Evolutionary conservation across 139 green algal genomes (phyloP).

Genomic region (Chlorella sp.): DNA sequence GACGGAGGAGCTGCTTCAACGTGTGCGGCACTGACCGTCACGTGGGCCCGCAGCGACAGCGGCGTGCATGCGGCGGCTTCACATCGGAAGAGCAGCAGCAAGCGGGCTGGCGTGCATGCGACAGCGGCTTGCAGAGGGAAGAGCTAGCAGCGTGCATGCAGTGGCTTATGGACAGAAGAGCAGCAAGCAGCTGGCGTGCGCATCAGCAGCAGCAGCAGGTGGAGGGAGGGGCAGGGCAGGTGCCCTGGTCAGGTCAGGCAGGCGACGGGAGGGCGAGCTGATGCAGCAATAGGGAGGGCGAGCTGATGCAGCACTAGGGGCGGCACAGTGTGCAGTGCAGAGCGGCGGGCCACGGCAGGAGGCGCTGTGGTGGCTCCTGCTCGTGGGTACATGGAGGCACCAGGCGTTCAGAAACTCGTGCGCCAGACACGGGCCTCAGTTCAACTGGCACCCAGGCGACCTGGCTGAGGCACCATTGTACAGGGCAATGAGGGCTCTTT

Average conservation of each 20-base stretch:
- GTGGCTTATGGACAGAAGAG: background rate
- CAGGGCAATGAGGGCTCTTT: too few species aligned
- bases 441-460: too few species aligned
- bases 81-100: background rate
- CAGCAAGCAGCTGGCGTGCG: too few species aligned
- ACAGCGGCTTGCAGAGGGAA: background rate
- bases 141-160: background rate
- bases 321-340: too few species aligned
- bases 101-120: background rate
- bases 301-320: background rate
- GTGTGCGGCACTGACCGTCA: background rate
- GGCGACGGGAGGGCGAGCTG: background rate
- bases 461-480: too few species aligned
- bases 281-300: background rate
- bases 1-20: background rate
- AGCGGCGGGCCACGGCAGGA: background rate
- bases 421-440: too few species aligned
- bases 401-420: too few species aligned
- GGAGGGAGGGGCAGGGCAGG: background rate
- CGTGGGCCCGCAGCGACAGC: background rate
- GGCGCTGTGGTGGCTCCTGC: background rate
- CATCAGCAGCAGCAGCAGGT: background rate
- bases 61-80: background rate
- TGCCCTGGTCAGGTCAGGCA: background rate
- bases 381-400: too few species aligned